Evolutionary conservation across 768 basidiomycete species (phyloP).

Genomic region (Piloderma croceum): DNA sequence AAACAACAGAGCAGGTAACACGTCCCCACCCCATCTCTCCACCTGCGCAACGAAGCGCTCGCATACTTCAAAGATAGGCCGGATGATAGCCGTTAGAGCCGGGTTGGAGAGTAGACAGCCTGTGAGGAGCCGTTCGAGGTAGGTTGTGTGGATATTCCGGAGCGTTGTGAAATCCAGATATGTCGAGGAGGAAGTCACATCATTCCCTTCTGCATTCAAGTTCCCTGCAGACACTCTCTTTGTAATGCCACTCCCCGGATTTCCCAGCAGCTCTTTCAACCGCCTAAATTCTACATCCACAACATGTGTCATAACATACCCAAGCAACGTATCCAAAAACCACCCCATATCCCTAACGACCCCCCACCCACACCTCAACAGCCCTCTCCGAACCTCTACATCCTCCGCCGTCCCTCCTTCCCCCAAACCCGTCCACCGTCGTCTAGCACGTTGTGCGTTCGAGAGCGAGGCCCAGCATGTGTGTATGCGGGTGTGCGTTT

Average conservation of each 20-base stretch:
- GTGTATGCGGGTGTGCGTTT: conserved; percentile 76
- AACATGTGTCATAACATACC: conserved; percentile 88
- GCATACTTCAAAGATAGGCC: conserved; percentile 74
- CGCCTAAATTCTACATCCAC: conserved; percentile 77
- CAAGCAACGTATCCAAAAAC: conserved; percentile 80
- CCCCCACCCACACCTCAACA: conserved; percentile 82
- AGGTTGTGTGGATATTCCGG: conserved; percentile 74
- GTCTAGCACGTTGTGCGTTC: conserved; percentile 75
- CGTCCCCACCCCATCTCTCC: conserved; percentile 89
- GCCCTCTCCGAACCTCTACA: conserved; percentile 51
- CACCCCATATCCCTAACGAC: conserved; percentile 84
- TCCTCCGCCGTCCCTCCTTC: conserved; percentile 82
- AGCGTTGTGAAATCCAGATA: conserved; percentile 83
- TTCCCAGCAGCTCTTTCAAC: conserved; percentile 54
- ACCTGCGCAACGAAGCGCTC: conserved; percentile 84
- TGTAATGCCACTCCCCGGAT: conserved; percentile 14
- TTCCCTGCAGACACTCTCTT: conserved; percentile 4
- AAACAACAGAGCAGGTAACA: conserved; percentile 75
- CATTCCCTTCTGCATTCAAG: conserved; percentile 2
- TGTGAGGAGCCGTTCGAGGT: conserved; percentile 71
- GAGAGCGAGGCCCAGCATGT: conserved; percentile 83
- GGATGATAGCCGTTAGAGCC: conserved; percentile 54
- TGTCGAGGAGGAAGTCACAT: conserved; percentile 18
- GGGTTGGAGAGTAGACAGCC: conserved; percentile 75
- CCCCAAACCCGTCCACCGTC: conserved; percentile 81